Evolutionary conservation across 2,329 filamentous ascomycete species (phyloP).

Genomic region (Trichoderma breve): DNA sequence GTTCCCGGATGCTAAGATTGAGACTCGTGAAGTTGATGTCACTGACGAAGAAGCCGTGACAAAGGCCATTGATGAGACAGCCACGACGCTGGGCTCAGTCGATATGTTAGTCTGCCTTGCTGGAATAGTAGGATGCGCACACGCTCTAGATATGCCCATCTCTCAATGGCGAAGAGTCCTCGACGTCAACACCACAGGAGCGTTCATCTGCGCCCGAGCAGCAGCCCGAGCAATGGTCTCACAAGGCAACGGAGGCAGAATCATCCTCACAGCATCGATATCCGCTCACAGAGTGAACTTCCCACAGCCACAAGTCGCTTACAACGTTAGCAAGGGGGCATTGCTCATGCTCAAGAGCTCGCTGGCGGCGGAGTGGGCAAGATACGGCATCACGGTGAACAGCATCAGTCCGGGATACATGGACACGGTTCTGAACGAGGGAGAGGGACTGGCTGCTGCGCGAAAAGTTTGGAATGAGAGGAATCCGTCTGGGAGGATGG

Average conservation of each 20-base stretch:
- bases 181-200: slow-evolving; percentile 70
- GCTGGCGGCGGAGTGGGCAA: slow-evolving; percentile 71
- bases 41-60: slow-evolving; percentile 24
- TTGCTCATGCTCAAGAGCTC: slow-evolving; percentile 61
- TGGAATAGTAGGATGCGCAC: slow-evolving; percentile 62
- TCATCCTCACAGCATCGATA: slow-evolving; percentile 66
- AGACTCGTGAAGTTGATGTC: slow-evolving; percentile 22
- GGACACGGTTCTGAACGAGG: slow-evolving; percentile 72
- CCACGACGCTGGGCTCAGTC: slow-evolving; percentile 22
- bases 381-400: slow-evolving; percentile 69
- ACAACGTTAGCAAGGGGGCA: slow-evolving; percentile 71
- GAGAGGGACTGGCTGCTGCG: slow-evolving; percentile 53
- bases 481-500: slow-evolving; percentile 66
- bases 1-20: slow-evolving; percentile 24
- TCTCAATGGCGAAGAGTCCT: slow-evolving; percentile 59
- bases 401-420: slow-evolving; percentile 72
- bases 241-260: slow-evolving; percentile 54
- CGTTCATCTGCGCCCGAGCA: slow-evolving; percentile 69
- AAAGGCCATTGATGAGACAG: slow-evolving; percentile 19
- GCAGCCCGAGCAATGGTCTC: slow-evolving; percentile 52
- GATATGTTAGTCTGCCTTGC: slow-evolving; percentile 41
- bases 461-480: slow-evolving; percentile 56
- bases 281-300: slow-evolving; percentile 68
- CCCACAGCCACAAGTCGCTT: slow-evolving; percentile 68
- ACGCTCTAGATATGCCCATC: slow-evolving; percentile 49